Base-by-base conservation (phyloP, 1,284 basidiomycete species). In the Ganoderma resinaceum region DNA sequence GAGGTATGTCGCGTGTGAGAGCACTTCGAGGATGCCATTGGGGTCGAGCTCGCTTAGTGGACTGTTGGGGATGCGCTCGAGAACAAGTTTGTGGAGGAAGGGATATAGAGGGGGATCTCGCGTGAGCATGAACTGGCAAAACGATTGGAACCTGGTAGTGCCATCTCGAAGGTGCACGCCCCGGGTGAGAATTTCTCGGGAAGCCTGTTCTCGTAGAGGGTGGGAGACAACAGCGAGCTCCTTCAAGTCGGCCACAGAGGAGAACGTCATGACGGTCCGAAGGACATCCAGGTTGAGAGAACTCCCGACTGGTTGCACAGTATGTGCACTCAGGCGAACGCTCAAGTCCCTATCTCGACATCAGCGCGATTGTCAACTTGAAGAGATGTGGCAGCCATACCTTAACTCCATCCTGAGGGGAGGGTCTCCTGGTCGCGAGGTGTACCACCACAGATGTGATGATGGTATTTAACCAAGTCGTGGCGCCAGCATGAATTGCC, bases 251-350 rank as follows among this genome's bases (percentile, higher is more conserved):
- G 23, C 16, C 4, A 35, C 23, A 9, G 65, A 33, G 3, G 66
- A 62, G 3, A 33, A 63, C 1, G 3, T 35, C 9, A 72, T 46
- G 42, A 72, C 61, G 20, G 46, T 55, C 2, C 66, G 67, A 18
- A 72, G 37, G 35, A 62, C 42, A 49, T 72, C 70, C 52, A 67
- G 1, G 52, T 72, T 59, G 33, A 58, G 55, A 37, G 33, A 9
- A n/a, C 16, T 58, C 7, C 18, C n/a, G 6, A 2, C n/a, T 16
- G n/a, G 43, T 46, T 23, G 43, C n/a, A 23, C n/a, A 23, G n/a
- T 23, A n/a, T 9, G 2, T 46, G 43, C 43, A 46, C 46, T 49
- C 11, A 3, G 11, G 11, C 5, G 23, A 23, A 14, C 46, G 9
- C 11, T 49, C 5, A 49, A 7, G 14, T 26, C 46, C 46, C 46